Base-by-base conservation (phyloP, 2,329 filamentous ascomycete genomes). In the Hypoxylon sp. region DNA sequence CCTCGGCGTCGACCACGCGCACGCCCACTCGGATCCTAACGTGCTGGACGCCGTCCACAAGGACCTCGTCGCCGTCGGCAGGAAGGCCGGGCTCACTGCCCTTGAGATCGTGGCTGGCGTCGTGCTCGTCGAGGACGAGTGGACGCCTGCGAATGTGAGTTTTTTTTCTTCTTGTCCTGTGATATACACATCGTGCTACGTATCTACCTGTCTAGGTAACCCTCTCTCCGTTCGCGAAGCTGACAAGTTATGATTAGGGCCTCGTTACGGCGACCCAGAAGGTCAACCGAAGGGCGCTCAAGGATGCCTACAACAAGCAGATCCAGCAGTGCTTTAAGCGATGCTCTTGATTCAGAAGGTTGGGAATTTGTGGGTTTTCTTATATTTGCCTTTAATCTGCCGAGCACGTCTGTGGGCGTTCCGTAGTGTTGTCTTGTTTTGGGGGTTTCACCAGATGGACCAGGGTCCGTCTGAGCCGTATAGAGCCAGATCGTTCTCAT, bases 131-230 rank as follows among this genome's bases (percentile, higher is more conserved):
- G 90, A 94, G 64, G 91, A 94, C 71, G 92, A 96, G 75, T 96
- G 92, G 92, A 94, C 89, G 52, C 90, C 92, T 49, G 83, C 87
- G 57, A 95, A 88, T 72, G 91, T 94, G 79, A 87, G 90, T 83
- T 55, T 38, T 18, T 26, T 31, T n/a, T 24, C 24, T 24, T 17
- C 8, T 35, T 43, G 42, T 52, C 31, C 24, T 2, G 26, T 26
- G 9, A 5, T 17, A 17, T 15, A 9, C 4, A 27, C 21, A 18
- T 38, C 6, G 5, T 18, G n/a, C 41, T 43, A 6, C 26, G 26
- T 6, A 11, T 6, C 26, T 29, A n/a, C 26, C 6, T 29, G 26
- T 29, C 6, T 29, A 29, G 11, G 26, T 6, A 18, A 24, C 27
- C 18, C n/a, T 3, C 41, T 17, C 8, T 46, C 33, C 33, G 23